Evolutionary conservation across 106 monocot genomes (phyloP), one percentile per base, ranked within the genome.

Genomic region (Dendrobium chrysotoxum): DNA sequence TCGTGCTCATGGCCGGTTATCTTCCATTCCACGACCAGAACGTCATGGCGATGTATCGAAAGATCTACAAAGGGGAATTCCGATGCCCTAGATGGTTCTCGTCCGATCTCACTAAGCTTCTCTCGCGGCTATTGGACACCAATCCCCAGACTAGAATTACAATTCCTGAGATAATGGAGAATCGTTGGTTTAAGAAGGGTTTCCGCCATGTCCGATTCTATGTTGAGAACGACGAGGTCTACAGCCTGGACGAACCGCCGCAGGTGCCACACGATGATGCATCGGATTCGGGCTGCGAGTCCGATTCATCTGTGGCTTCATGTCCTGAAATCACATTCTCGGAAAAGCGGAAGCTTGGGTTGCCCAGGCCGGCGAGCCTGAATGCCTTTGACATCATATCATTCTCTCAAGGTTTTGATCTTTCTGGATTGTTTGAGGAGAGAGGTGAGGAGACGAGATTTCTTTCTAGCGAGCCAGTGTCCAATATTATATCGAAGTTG

Each of bases 21-120:
- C 75, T 87, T 4, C 87, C 87, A 10, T 87, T 87, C 79, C 78
- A 87, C 64, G 87, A 87, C 75, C 83, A 81, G 40, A 87, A 84
- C 75, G 61, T 87, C 72, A 81, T 84, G 81, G 78, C 65, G 25
- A 70, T 87, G 78, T 87, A 87, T 57, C 71, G 79, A 35, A 87
- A 87, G 81, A 87, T 87, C 41, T 87, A 87, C 84, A 81, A 68
- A n/a, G 87, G 87, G 20, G 81, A 81, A 40, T 87, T 87, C 75
- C 87, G 87, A 16, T 87, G 87, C 78, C 87, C 87, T 2, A 40
- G 87, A 61, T 87, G 87, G 87, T 87, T 87, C 78, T 87, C 87
- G 12, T 21, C 74, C 41, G 87, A 87, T 30, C 81, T 87, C 72
- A 67, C 46, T 45, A 41, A 53, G 18, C 84, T 87, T 11, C 72